Evolutionary conservation across 345 rosid species (phyloP), one percentile per base, ranked within the genome.

Genomic region (Salix exigua): DNA sequence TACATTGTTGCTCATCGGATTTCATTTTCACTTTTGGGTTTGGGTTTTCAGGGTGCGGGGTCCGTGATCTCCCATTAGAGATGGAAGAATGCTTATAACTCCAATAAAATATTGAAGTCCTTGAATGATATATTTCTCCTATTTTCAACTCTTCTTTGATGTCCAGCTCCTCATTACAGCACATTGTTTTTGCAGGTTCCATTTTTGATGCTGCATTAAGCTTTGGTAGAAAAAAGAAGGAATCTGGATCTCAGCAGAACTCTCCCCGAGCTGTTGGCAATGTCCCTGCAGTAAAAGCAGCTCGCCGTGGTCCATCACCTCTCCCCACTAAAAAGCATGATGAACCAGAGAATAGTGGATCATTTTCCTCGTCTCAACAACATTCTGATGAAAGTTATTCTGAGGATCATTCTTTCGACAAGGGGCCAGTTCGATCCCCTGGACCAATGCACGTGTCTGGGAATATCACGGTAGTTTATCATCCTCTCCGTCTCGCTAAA

Each of bases 141-240:
- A 23, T 23, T 58, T 58, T 26, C 28, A 9, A n/a, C 11, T 55
- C 61, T 12, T 19, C 46, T 66, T 62, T 55, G 6, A 33, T 66
- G 46, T 62, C n/a, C 42, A 42, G 17, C 74, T 72, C 64, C 75
- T 79, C 44, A 69, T 68, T 19, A 18, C 30, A 5, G 70, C 42
- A 18, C 7, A 5, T 60, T 73, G 51, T 70, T 46, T 10, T 83
- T 66, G 72, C 85, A 88, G 97, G 86, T 65, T 88, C 92, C 79
- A 65, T 80, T 68, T 83, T 85, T 75, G 87, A 83, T 46, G 76
- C 81, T 69, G 74, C 94, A 51, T 81, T 85, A 69, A 91, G 94
- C 88, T 86, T 90, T 72, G 90, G 91, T 73, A 82, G 85, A 82
- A 89, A 84, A 74, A 86, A 91, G 88, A 88, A 88, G 69, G 89